Percentiles rank a stretch among this genome's conserved stretches.
These are phyloP conservation scores for Calocybe indica DNA, from an alignment of 768 basidiomycete genomes.

Conservation along the genomic window DNA sequence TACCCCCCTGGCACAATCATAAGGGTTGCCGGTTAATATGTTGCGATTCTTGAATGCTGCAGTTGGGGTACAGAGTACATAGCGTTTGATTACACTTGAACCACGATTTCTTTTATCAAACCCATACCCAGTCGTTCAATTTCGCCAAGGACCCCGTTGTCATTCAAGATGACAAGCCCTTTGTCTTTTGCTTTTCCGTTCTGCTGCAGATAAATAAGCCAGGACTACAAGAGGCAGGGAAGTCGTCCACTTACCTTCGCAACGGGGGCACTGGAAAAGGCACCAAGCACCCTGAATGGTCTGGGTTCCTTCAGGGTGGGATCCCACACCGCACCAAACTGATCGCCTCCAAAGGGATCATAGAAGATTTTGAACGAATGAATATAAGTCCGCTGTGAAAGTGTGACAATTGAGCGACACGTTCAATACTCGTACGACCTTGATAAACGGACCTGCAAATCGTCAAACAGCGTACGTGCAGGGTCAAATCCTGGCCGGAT, in stretches of 20 bases:
- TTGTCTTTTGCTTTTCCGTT: constrained; percentile 48
- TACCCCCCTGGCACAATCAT: too few relatives aligned
- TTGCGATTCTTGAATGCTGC: neutral
- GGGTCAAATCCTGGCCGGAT: constrained; percentile 79
- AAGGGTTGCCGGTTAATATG: too few relatives aligned
- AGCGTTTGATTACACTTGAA: constrained; percentile 10
- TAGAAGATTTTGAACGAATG: constrained; percentile 82
- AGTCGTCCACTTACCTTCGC: constrained; percentile 25
- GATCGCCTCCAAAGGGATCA: constrained; percentile 73
- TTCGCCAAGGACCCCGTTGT: constrained; percentile 61
- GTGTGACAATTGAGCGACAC: neutral
- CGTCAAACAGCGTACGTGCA: constrained; percentile 54
- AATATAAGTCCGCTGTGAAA: constrained; percentile 55
- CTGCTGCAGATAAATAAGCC: constrained; percentile 18
- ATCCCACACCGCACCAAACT: constrained; percentile 86
- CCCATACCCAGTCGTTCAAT: constrained; percentile 72
- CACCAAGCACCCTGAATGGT: constrained; percentile 76
- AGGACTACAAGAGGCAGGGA: neutral
- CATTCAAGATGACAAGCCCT: constrained; percentile 60
- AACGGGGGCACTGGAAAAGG: constrained; percentile 67
- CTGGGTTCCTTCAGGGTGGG: constrained; percentile 55
- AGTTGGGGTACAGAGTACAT: neutral
- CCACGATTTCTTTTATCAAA: constrained; percentile 47
- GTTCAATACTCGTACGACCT: neutral
- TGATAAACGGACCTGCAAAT: constrained; percentile 60